Evolutionary conservation across 1,284 basidiomycete species (phyloP).

Genomic region (Somion occarium): DNA sequence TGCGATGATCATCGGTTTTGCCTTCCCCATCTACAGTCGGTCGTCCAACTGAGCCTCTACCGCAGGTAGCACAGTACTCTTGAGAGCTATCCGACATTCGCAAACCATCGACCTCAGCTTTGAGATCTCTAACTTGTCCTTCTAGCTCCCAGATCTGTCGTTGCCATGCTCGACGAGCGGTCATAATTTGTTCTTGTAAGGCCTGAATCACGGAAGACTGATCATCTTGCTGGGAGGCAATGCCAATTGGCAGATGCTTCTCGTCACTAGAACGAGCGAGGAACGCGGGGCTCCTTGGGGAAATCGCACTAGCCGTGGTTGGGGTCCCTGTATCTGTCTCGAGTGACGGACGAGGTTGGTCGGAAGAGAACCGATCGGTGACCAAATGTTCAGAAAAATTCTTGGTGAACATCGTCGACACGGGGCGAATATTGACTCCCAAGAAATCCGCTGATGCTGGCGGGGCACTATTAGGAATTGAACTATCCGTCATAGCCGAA

Average conservation of each 20-base stretch:
- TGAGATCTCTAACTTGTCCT: conserved; percentile 65
- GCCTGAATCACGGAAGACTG: conserved; percentile 44
- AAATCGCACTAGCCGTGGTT: conserved; percentile 37
- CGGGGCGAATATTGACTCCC: conserved; percentile 63
- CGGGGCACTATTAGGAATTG: conserved; percentile 50
- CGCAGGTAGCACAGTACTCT: conserved; percentile 56
- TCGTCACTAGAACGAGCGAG: conserved; percentile 29
- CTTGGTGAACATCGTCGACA: conserved; percentile 70
- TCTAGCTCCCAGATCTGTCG: conserved; percentile 72
- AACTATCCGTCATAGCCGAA: conserved; percentile 1
- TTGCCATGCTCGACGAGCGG: conserved; percentile 60
- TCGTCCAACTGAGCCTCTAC: conserved; percentile 36
- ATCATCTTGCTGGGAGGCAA: conserved; percentile 32
- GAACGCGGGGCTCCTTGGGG: conserved; percentile 49
- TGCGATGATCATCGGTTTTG: conserved; percentile 20
- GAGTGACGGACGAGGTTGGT: conserved; percentile 29
- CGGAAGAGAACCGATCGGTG: conserved; percentile 25
- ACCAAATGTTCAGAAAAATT: conserved; percentile 61
- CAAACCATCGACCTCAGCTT: conserved; percentile 57
- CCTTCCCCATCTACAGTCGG: conserved; percentile 8
- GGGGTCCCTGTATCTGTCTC: conserved; percentile 43
- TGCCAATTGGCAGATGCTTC: conserved; percentile 26
- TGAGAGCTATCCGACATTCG: conserved; percentile 34
- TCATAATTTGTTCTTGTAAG: conserved; percentile 59
- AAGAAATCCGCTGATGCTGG: conserved; percentile 57